Base-by-base conservation (phyloP, 257 asterid genomes). In the Mitragyna speciosa region DNA sequence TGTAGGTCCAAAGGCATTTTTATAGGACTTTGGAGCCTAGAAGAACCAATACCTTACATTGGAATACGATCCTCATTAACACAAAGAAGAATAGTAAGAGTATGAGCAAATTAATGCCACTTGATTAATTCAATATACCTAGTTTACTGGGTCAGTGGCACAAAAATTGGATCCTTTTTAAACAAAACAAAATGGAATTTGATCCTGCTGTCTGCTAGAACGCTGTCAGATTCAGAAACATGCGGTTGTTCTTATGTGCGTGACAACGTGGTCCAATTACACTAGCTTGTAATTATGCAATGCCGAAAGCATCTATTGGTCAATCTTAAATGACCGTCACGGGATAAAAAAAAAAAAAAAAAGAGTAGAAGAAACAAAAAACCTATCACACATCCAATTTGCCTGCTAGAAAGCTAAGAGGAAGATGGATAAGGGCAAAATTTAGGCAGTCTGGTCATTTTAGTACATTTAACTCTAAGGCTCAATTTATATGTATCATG, bases 401-500 rank as follows among this genome's bases (percentile, higher is more conserved):
- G 71, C 61, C 72, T 7, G 59, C 28, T 43, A 24, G 33, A 64
- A 6, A 65, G 73, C 71, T 26, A 73, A 17, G 24, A 47, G n/a
- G 20, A 54, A 72, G 66, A 73, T 47, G 76, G 68, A 48, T 26
- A 70, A 75, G 66, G 65, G 51, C 67, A 75, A 31, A 70, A 64
- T 19, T 41, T 58, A 28, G 61, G 79, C 78, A 81, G 74, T 70
- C 73, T 76, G 73, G 83, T 72, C 80, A 68, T 80, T 79, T 64
- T 75, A 28, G 59, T 77, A 75, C 80, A 72, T 59, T 70, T 49
- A 45, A 65, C 28, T 56, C 24, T 39, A 78, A 61, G 73, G 19
- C 33, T 58, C 5, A n/a, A 52, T n/a, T 28, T 52, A 12, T 31
- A 54, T 16, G 41, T 36, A 39, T 43, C 6, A 12, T 6, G 47